These are phyloP conservation scores for Rhodotorula diobovata DNA, from an alignment of 768 basidiomycete genomes.

Conservation along the genomic window DNA sequence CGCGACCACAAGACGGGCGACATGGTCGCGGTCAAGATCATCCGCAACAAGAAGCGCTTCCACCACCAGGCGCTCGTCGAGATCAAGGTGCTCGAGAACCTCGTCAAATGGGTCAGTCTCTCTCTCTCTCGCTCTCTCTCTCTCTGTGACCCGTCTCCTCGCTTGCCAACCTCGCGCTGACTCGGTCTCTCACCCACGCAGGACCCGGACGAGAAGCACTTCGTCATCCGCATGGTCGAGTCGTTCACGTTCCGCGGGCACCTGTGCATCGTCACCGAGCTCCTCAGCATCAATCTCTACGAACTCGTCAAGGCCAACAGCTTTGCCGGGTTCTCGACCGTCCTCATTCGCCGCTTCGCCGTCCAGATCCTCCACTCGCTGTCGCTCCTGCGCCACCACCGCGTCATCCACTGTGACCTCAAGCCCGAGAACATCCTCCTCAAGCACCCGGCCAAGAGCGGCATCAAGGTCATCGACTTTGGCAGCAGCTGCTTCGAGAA, in stretches of 20 bases:
- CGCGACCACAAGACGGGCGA: constrained; percentile 91
- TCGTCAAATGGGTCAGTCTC: constrained; percentile 80
- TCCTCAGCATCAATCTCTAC: constrained; percentile 96
- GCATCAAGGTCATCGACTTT: constrained; percentile 97
- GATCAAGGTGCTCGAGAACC: constrained; percentile 93
- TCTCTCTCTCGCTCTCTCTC: not conserved
- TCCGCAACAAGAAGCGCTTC: constrained; percentile 97
- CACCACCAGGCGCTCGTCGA: constrained; percentile 98
- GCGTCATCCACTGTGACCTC: constrained; percentile 96
- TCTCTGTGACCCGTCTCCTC: not conserved
- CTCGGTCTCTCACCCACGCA: constrained; percentile 45
- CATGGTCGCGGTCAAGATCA: constrained; percentile 98
- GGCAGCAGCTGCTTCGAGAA: constrained; percentile 97
- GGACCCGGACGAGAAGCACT: constrained; percentile 95
- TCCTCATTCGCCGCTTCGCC: constrained; percentile 90
- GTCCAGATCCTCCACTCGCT: constrained; percentile 90
- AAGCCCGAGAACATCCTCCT: constrained; percentile 98
- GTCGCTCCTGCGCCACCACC: constrained; percentile 89
- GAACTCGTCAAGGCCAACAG: constrained; percentile 99
- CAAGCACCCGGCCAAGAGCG: constrained; percentile 90
- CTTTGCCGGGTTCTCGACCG: constrained; percentile 95
- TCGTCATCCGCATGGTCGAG: constrained; percentile 96
- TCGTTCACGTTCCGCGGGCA: constrained; percentile 97
- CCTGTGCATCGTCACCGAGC: constrained; percentile 95
- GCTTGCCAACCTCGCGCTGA: no score